Evolutionary conservation across 73 alveolate genomes (phyloP), one percentile per base, ranked within the genome.

Genomic region (Effrenium voratum): DNA sequence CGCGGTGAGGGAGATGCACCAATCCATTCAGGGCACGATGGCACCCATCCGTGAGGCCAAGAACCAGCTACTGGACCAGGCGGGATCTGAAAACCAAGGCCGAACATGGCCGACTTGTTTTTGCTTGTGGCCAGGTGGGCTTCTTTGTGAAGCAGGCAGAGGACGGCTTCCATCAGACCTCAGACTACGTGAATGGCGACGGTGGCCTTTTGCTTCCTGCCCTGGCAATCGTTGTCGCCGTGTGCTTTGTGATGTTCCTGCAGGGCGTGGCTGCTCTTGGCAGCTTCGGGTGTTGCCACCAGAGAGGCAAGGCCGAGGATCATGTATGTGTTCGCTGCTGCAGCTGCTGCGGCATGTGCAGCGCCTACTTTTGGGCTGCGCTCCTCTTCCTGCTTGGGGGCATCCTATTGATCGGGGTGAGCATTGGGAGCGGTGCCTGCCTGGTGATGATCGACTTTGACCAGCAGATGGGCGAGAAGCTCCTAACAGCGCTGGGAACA

Each of bases 391-490:
- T 70, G 49, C n/a, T 70, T 6, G 82, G 82, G 24, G 82, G 82
- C 24, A 70, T 70, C 82, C 47, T 70, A 46, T 24, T 70, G 28
- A 44, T 70, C 32, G 82, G n/a, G 10, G 10, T 46, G 36, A 70
- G n/a, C 49, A 46, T 70, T 44, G 82, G 82, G 10, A 46, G 82
- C 12, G 82, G 82, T 15, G 82, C 38, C 6, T 70, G 82, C 47
- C 47, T 70, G 50, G 82, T 46, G 34, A 70, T 70, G 82, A 46
- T 70, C 49, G 82, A 70, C 47, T 70, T 70, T 46, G 82, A 70
- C 47, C 49, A 70, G 82, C 82, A 70, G 82, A n/a, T 32, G 15
- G 82, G 82, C 1, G 49, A 70, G 82, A 70, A 44, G 16, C 47
- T 70, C 34, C 47, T 70, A 32, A 32, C n/a, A 46, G n/a, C 82